phyloP scores from a whole-genome alignment of 495 filamentous ascomycete species.

The Talaromyces thailandensis region DNA sequence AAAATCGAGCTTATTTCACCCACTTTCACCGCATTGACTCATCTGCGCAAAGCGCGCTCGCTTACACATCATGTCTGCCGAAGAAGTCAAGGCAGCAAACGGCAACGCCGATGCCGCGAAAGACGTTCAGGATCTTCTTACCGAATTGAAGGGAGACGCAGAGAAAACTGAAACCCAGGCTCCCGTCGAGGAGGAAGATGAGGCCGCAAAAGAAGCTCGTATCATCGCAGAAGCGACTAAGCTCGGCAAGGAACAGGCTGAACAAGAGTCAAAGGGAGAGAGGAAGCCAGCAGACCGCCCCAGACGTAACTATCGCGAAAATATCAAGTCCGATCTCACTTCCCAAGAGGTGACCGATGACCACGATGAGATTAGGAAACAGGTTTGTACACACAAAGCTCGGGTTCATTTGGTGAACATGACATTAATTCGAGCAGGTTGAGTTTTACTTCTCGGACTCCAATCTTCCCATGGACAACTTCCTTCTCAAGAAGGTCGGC shows the following conservation, averaged over 20 bases:
- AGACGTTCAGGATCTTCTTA: constrained; percentile 39
- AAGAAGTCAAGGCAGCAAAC: constrained; percentile 28
- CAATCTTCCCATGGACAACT: constrained; percentile 82
- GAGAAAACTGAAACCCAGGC: neutral
- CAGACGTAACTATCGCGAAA: constrained; percentile 22
- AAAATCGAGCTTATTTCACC: neutral
- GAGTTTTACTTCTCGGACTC: constrained; percentile 97
- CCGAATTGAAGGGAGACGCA: constrained; percentile 35
- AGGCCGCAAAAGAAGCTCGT: constrained; percentile 28
- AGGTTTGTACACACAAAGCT: constrained; percentile 37
- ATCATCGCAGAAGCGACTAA: constrained; percentile 37
- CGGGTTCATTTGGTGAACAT: neutral
- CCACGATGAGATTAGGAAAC: constrained; percentile 67
- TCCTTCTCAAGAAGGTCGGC: constrained; percentile 66
- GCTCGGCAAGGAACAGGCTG: constrained; percentile 34
- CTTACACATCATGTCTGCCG: constrained; percentile 25
- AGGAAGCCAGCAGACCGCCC: constrained; percentile 9
- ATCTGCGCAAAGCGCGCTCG: constrained; percentile 1
- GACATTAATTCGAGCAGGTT: constrained; percentile 45
- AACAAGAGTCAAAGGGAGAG: constrained; percentile 22
- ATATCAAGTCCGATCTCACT: constrained; percentile 58
- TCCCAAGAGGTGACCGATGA: constrained; percentile 57
- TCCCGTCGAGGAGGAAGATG: constrained; percentile 4
- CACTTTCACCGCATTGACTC: neutral
- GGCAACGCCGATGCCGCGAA: constrained; percentile 33